These are phyloP conservation scores for Naganishia kalamii DNA, from an alignment of 768 basidiomycete species.

Conservation along the genomic window DNA sequence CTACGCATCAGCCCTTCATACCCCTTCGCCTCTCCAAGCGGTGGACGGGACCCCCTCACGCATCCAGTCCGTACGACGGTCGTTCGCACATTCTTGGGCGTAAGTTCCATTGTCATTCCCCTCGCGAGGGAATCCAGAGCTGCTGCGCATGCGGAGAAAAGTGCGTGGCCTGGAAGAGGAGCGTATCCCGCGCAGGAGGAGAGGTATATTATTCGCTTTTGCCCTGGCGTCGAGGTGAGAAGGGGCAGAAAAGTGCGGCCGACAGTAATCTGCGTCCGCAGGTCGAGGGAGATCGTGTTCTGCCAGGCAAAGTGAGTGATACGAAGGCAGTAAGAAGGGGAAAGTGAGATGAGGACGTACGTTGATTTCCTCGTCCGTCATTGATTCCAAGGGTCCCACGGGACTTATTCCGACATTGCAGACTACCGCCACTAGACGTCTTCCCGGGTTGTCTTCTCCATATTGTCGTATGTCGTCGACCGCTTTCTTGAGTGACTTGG, in stretches of 20 bases:
- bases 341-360: background rate
- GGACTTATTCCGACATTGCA: background rate
- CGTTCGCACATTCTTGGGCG: background rate
- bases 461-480: background rate
- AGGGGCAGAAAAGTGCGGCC: background rate
- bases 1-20: background rate
- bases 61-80: background rate
- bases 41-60: background rate
- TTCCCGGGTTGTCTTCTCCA: background rate
- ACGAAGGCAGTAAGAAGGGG: too few species aligned
- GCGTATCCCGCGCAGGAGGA: background rate
- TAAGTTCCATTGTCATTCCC: background rate
- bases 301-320: background rate
- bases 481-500: background rate
- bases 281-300: background rate
- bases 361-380: background rate
- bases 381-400: background rate
- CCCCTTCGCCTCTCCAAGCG: background rate
- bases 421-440: background rate
- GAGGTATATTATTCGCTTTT: background rate
- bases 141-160: background rate
- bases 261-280: background rate
- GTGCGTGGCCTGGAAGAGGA: background rate
- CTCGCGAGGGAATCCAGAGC: background rate
- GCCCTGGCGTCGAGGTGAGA: background rate